Evolutionary conservation across 306 rosid genomes (phyloP).

Genomic region (Cucurbita pepo): DNA sequence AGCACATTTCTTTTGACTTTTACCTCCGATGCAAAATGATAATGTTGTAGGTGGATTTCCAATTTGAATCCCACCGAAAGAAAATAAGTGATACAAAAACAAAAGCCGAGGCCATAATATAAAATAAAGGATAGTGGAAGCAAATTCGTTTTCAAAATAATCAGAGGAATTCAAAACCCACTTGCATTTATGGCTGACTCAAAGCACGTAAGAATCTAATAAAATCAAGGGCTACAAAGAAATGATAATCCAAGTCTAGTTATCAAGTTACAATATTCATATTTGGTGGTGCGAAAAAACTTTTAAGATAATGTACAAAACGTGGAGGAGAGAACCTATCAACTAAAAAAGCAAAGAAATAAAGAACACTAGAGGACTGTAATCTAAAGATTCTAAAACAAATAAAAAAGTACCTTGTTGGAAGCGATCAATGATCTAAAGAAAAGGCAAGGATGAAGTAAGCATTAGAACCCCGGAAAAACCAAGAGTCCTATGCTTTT

Average conservation of each 20-base stretch:
- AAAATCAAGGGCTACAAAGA: background rate
- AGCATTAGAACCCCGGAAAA: background rate
- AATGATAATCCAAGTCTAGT: background rate
- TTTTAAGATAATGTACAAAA: background rate
- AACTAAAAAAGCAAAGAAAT: background rate
- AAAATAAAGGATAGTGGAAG: conserved; percentile 7
- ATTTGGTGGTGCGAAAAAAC: background rate
- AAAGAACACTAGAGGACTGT: background rate
- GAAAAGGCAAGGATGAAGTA: background rate
- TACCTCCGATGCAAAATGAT: background rate
- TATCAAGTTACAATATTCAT: background rate
- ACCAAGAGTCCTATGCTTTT: background rate
- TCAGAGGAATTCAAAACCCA: conserved; percentile 1
- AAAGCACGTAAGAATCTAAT: conserved; percentile 3
- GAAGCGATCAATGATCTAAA: background rate
- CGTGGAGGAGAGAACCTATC: background rate
- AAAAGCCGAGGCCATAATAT: conserved; percentile 1
- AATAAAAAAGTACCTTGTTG: background rate
- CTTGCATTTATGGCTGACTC: conserved; percentile 5
- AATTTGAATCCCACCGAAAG: conserved; percentile 2
- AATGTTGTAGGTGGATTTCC: conserved; percentile 4
- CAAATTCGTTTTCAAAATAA: conserved; percentile 1
- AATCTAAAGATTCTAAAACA: background rate
- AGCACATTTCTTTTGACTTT: conserved; percentile 2
- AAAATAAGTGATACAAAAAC: background rate